Base-by-base conservation (phyloP, 257 asterid genomes). In the Solanum etuberosum region DNA sequence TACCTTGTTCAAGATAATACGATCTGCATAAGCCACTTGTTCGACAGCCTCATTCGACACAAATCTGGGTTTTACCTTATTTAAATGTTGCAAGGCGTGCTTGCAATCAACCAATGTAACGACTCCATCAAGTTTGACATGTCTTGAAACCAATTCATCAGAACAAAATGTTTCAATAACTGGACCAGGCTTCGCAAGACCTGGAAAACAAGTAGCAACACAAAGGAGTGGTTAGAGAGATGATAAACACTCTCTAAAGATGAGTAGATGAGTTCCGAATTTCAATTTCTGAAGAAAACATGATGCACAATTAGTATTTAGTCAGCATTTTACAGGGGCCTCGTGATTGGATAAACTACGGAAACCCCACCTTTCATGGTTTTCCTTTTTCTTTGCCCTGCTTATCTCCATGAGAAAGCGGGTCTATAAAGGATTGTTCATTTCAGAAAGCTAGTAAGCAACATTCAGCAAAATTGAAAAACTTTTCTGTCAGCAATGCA, bases 151-250 rank as follows among this genome's bases (percentile, higher is more conserved):
- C 90, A 95, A 84, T 88, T 95, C 98, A 88, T 97, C 98, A 68
- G 96, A 90, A 86, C 96, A 94, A 91, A 97, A 97, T 85, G 98
- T 95, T 90, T 97, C 98, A 88, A 97, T 97, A 71, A 95, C 99
- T 32, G 99, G 99, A 88, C 98, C 98, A 72, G 98, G 99, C 91
- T 95, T 97, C 48, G 99, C 99, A 89, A 97, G 98, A 91, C 98
- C 99, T 97, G 92, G 77, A 90, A 87, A 88, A 87, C 70, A 87
- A 72, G 65, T 83, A 85, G 51, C 18, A 59, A 76, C 57, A 23
- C 57, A 40, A 43, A 77, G 83, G 37, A 77, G 34, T 10, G 2
- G 84, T 78, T 46, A 9, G 65, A 9, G 9, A 78, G 65, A 78
- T 27, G 25, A 78, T 27, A 16, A 43, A 16, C 63, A 43, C 84